phyloP scores from a whole-genome alignment of 495 filamentous ascomycete species.

The Aspergillus bertholletiae region DNA sequence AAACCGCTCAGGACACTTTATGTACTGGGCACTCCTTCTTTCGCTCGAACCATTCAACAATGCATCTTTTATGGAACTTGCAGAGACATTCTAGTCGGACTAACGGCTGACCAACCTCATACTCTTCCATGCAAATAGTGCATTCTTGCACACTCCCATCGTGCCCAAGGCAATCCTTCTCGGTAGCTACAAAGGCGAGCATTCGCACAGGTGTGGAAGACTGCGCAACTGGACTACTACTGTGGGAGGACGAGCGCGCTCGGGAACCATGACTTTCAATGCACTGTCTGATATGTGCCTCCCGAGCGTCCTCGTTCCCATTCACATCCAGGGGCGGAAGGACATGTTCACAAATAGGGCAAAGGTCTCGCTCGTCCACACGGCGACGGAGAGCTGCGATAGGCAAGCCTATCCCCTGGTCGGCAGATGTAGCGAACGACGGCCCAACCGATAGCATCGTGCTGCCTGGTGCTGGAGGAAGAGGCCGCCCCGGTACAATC shows the following conservation, averaged over 20 bases:
- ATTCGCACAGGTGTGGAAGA: slow-evolving; percentile 40
- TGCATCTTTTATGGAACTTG: slow-evolving; percentile 78
- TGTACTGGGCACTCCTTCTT: slow-evolving; percentile 55
- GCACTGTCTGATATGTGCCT: slow-evolving; percentile 74
- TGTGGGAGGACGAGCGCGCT: slow-evolving; percentile 15
- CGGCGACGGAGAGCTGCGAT: slow-evolving; percentile 16
- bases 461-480: background rate
- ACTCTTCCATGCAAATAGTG: slow-evolving; percentile 95
- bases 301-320: slow-evolving; percentile 59
- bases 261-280: slow-evolving; percentile 47
- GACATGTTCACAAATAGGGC: slow-evolving; percentile 77
- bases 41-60: slow-evolving; percentile 53
- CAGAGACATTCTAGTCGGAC: slow-evolving; percentile 88
- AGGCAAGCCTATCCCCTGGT: background rate
- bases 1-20: slow-evolving; percentile 31
- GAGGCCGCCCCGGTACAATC: slow-evolving; percentile 18
- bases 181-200: slow-evolving; percentile 75
- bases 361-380: slow-evolving; percentile 80
- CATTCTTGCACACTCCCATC: slow-evolving; percentile 65
- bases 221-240: slow-evolving; percentile 18
- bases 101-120: slow-evolving; percentile 78
- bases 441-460: slow-evolving; percentile 1
- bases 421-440: background rate
- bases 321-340: slow-evolving; percentile 64
- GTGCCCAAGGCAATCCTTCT: slow-evolving; percentile 84